Conservation (phyloP, 352 stramenopile species). For the Phytophthora europaea region DNA sequence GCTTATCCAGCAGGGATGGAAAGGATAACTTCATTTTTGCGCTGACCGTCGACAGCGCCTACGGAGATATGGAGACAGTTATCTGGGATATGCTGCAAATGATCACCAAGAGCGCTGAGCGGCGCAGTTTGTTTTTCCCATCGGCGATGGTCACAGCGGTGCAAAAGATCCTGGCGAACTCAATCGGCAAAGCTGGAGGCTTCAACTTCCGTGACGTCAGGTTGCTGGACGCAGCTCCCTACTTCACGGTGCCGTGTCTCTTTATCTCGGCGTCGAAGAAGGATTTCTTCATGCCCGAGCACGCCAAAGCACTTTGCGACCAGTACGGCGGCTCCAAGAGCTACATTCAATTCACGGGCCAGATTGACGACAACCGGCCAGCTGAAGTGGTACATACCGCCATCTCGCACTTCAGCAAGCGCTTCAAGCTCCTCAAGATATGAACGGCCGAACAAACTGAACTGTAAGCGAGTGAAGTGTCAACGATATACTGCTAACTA, state of each 20-base stretch:
- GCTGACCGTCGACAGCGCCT: conserved; percentile 68
- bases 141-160: conserved; percentile 70
- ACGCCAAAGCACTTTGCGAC: conserved; percentile 62
- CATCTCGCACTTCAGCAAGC: conserved; percentile 49
- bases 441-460: background rate
- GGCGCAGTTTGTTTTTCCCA: conserved; percentile 73
- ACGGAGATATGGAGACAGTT: conserved; percentile 82
- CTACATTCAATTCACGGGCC: conserved; percentile 62
- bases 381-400: conserved; percentile 53
- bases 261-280: conserved; percentile 80
- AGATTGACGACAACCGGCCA: conserved; percentile 73
- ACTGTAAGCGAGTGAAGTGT: too few relatives aligned
- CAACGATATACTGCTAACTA: too few relatives aligned
- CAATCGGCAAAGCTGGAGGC: conserved; percentile 69
- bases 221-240: conserved; percentile 53
- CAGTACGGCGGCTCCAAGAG: conserved; percentile 71
- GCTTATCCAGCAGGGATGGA: conserved; percentile 21
- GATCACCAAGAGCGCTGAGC: conserved; percentile 77
- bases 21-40: conserved; percentile 70
- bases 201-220: conserved; percentile 67
- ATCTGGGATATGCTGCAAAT: conserved; percentile 80
- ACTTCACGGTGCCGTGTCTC: conserved; percentile 61
- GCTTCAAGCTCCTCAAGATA: conserved; percentile 29
- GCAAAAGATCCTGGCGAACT: conserved; percentile 75
- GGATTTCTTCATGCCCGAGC: conserved; percentile 77